Conservation (phyloP, 2,329 filamentous ascomycete species). For the Fonsecaea multimorphosa region DNA sequence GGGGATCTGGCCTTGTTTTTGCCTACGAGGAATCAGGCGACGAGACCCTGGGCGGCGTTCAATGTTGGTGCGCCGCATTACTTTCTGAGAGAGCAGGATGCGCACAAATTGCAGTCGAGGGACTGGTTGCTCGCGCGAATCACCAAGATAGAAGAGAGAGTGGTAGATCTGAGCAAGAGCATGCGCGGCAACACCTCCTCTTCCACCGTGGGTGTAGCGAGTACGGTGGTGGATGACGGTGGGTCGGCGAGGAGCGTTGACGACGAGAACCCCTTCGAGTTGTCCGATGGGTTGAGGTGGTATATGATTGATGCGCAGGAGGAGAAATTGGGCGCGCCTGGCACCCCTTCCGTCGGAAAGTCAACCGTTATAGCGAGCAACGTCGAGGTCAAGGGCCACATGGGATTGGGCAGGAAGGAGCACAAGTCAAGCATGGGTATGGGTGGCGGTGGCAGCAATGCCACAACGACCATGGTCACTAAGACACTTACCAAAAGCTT, state of each 20-base stretch:
- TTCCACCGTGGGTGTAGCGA: slow-evolving; percentile 48
- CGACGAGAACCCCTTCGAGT: slow-evolving; percentile 95
- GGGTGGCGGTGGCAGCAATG: slow-evolving; percentile 41
- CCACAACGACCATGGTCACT: slow-evolving; percentile 64
- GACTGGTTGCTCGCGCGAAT: slow-evolving; percentile 98
- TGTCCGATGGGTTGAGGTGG: slow-evolving; percentile 94
- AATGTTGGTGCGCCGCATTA: slow-evolving; percentile 97
- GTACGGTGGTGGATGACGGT: slow-evolving; percentile 54
- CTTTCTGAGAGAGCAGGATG: slow-evolving; percentile 91
- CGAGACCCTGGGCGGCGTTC: slow-evolving; percentile 96
- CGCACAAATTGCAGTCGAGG: slow-evolving; percentile 78
- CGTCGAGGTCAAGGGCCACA: slow-evolving; percentile 78
- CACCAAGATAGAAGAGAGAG: slow-evolving; percentile 84
- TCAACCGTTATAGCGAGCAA: slow-evolving; percentile 87
- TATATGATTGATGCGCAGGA: slow-evolving; percentile 93
- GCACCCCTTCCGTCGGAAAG: slow-evolving; percentile 90
- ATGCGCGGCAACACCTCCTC: slow-evolving; percentile 54
- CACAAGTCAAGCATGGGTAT: slow-evolving; percentile 31
- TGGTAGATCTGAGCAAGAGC: slow-evolving; percentile 88
- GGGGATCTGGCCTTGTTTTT: slow-evolving; percentile 93
- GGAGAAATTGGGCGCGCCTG: slow-evolving; percentile 88
- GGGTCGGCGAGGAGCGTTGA: slow-evolving; percentile 63
- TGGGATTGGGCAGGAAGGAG: slow-evolving; percentile 41
- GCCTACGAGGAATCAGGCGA: slow-evolving; percentile 91
- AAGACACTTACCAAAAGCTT: slow-evolving; percentile 84